These are phyloP conservation scores for Coemansia sp. DNA, from an alignment of 192 early-diverging fungal genomes.

Conservation along the genomic window DNA sequence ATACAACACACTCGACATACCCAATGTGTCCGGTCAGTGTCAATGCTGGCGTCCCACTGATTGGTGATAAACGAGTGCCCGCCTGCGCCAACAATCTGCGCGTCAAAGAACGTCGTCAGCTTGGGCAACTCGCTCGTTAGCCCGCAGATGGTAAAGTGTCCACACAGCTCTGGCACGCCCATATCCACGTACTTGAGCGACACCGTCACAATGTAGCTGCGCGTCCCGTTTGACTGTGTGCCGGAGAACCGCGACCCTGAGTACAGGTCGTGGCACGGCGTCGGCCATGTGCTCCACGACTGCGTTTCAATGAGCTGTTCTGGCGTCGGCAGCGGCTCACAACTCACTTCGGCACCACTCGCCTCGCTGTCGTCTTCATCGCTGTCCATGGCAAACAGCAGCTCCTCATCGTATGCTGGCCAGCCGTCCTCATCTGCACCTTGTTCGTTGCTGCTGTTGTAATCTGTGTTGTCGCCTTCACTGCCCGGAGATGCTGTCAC, in stretches of 20 bases:
- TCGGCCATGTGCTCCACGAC: slow-evolving; percentile 55
- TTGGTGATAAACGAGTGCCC: slow-evolving; percentile 66
- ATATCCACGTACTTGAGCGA: slow-evolving; percentile 62
- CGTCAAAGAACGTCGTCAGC: slow-evolving; percentile 76
- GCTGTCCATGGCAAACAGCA: slow-evolving; percentile 9
- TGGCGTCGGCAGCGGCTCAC: slow-evolving; percentile 44
- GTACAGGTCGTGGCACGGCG: slow-evolving; percentile 54
- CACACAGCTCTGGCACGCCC: slow-evolving; percentile 65
- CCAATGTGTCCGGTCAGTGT: slow-evolving; percentile 72
- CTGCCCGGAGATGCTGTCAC: neutral
- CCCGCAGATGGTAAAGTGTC: slow-evolving; percentile 72
- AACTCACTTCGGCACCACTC: slow-evolving; percentile 23
- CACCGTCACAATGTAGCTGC: slow-evolving; percentile 46
- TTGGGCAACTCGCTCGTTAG: slow-evolving; percentile 69
- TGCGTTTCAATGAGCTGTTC: slow-evolving; percentile 53
- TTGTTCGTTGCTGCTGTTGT: neutral
- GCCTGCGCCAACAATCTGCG: slow-evolving; percentile 66
- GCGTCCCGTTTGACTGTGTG: slow-evolving; percentile 48
- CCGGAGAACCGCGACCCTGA: slow-evolving; percentile 52
- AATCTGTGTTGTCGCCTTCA: neutral
- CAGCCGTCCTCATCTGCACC: neutral
- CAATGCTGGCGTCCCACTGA: slow-evolving; percentile 73
- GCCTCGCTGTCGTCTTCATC: neutral
- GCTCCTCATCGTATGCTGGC: slow-evolving; percentile 1
- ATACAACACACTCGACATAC: slow-evolving; percentile 31